Evolutionary conservation across 495 filamentous ascomycete species (phyloP).

Genomic region (Rhizodiscina lignyota): DNA sequence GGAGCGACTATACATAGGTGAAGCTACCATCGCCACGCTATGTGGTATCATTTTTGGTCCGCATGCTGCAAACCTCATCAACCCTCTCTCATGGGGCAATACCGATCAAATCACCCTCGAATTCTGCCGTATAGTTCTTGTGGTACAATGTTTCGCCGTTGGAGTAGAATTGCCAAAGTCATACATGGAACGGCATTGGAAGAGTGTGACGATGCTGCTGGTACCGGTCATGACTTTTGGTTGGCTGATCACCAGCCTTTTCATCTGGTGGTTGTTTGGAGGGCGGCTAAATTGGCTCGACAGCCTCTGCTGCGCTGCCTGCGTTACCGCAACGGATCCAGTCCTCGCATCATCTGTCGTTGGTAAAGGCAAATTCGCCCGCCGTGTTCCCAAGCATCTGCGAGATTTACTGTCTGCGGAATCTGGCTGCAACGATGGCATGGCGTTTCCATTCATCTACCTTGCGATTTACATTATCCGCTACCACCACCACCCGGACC

Average conservation of each 20-base stretch:
- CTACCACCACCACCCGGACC: constrained; percentile 46
- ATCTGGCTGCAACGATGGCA: constrained; percentile 98
- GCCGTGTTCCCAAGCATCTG: constrained; percentile 91
- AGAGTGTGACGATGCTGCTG: constrained; percentile 73
- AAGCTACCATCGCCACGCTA: constrained; percentile 91
- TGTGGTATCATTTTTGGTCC: constrained; percentile 97
- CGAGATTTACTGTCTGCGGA: constrained; percentile 91
- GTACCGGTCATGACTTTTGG: constrained; percentile 96
- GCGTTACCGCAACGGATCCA: constrained; percentile 95
- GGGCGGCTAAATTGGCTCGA: constrained; percentile 71
- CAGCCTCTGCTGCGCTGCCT: constrained; percentile 71
- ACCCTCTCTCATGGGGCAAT: constrained; percentile 77
- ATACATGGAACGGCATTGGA: constrained; percentile 98
- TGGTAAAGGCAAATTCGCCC: constrained; percentile 96
- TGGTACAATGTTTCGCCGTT: constrained; percentile 98
- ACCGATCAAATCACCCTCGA: constrained; percentile 91
- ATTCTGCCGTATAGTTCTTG: constrained; percentile 91
- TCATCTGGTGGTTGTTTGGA: constrained; percentile 86
- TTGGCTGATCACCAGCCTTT: constrained; percentile 87
- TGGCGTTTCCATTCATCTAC: constrained; percentile 99
- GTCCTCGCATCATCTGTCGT: constrained; percentile 96
- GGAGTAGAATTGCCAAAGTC: constrained; percentile 93
- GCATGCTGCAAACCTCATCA: constrained; percentile 80
- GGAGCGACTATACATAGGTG: constrained; percentile 95
- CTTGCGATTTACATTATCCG: constrained; percentile 74